Base-by-base conservation (phyloP, 768 basidiomycete species). In the Aureoboletus auriporus region DNA sequence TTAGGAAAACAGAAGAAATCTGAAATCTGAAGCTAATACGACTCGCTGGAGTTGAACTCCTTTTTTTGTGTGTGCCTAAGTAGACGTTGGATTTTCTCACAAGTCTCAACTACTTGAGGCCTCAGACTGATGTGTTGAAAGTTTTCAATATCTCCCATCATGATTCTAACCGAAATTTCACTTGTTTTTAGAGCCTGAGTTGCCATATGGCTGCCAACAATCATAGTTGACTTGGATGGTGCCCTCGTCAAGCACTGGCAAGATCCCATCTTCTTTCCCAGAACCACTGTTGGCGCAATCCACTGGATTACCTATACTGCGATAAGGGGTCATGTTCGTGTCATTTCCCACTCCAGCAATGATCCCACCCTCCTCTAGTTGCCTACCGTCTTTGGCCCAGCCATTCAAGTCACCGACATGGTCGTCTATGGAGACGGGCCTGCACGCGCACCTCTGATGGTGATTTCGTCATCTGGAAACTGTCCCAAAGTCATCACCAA, bases 251-350 rank as follows among this genome's bases (percentile, higher is more conserved):
- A 83, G 67, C 89, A 92, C n/a, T n/a, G n/a, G n/a, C n/a, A n/a
- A 54, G 90, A 93, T 51, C 72, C 89, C 14, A 78, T 84, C 26
- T 93, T 92, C 70, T 71, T 91, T 49, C 87, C 86, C 39, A 90
- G 90, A 13, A 85, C 86, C 11, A 93, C 90, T 29, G 92, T 93
- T 46, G 90, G 89, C 9, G 90, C 90, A 12, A 91, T 90, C 6
- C 86, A 89, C 61, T 93, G 90, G 88, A 90, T 93, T 50, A 90
- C 90, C 13, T 92, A 93, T 60, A 89, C 89, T 20, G 92, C 92
- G 90, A 91, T 86, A 5, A 82, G 85, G 71, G 88, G 86, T 81
- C 89, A 90, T 51, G 86, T 93, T 42, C 86, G 90, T 38, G 86
- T 93, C 44, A 93, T 92, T 51, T 92, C 89, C 17, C 79, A 89